Base-by-base conservation (phyloP, 768 basidiomycete species). In the Pleurotus tuber-regium region DNA sequence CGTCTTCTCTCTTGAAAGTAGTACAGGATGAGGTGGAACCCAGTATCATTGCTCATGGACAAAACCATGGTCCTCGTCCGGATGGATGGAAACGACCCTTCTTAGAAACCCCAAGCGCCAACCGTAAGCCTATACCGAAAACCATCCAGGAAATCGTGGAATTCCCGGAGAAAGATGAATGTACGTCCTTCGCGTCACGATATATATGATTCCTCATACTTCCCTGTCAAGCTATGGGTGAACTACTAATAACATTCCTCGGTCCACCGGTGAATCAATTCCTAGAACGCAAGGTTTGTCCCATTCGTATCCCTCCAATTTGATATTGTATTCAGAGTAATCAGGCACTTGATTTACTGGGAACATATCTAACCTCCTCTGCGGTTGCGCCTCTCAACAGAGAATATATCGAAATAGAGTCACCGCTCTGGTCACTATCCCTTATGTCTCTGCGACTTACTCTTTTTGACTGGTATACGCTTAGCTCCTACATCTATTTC, bases 141-240 rank as follows among this genome's bases (percentile, higher is more conserved):
- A 79, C 83, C 3, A 65, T 74, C 36, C 83, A 77, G 54, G 80
- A 88, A 54, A 72, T 76, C 0, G 84, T 98, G 14, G 91, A 95
- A 61, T 99, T 99, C 62, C 96, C 97, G 9, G 97, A 98, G 70
- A 85, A 92, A 66, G 95, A 98, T 60, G 96, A 98, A 73, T 89
- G 88, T 74, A 53, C 21, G 76, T 61, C 30, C 18, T 6, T 48
- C 12, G 39, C 25, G 6, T 35, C 28, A 30, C 23, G 25, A 50
- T 19, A 39, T n/a, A 18, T 6, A 44, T 43, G n/a, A 4, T 21
- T 46, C 18, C 7, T 42, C 36, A 33, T 43, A 29, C 54, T 12
- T 8, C 10, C 19, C 24, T 18, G 42, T 40, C 6, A 46, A 79
- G 78, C 72, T 53, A 81, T 92, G 60, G 96, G 97, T 29, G 94